Evolutionary conservation across 371 early-diverging fungal species (phyloP).

Genomic region (Actinomortierella wolfii): DNA sequence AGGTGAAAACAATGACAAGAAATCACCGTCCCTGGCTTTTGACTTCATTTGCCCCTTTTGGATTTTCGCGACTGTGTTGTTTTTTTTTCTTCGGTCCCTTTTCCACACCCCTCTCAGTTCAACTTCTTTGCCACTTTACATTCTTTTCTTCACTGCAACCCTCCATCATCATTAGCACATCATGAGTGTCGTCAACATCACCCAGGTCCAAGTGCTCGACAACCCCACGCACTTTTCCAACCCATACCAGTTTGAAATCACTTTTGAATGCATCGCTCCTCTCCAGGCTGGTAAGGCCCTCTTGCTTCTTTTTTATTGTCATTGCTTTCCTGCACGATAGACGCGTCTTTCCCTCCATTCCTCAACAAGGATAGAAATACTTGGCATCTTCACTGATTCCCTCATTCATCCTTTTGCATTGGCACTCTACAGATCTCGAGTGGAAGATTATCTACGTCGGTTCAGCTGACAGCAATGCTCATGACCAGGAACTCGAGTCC

Average conservation of each 20-base stretch:
- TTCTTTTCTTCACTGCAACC: background rate
- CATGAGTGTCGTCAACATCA: slow-evolving; percentile 88
- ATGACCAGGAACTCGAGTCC: slow-evolving; percentile 94
- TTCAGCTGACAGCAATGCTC: slow-evolving; percentile 77
- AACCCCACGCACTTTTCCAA: slow-evolving; percentile 81
- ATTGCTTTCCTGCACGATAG: background rate
- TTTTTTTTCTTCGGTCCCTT: background rate
- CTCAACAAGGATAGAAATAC: no score
- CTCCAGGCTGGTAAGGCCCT: slow-evolving; percentile 79
- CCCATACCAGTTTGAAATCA: slow-evolving; percentile 92
- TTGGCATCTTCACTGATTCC: no score
- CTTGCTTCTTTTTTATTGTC: slow-evolving; percentile 9
- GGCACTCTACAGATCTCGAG: slow-evolving; percentile 78
- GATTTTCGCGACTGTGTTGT: background rate
- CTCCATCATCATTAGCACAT: background rate
- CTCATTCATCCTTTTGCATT: background rate
- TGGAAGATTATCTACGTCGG: slow-evolving; percentile 97
- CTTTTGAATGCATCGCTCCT: slow-evolving; percentile 92
- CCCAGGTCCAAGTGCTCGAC: slow-evolving; percentile 83
- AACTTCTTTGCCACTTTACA: no score
- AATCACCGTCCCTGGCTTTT: no score
- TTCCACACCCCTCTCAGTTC: background rate
- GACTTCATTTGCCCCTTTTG: background rate
- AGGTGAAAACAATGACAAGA: no score
- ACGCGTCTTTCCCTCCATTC: no score